phyloP scores from a whole-genome alignment of 208 protist genomes.

The Trypanosoma melophagium region DNA sequence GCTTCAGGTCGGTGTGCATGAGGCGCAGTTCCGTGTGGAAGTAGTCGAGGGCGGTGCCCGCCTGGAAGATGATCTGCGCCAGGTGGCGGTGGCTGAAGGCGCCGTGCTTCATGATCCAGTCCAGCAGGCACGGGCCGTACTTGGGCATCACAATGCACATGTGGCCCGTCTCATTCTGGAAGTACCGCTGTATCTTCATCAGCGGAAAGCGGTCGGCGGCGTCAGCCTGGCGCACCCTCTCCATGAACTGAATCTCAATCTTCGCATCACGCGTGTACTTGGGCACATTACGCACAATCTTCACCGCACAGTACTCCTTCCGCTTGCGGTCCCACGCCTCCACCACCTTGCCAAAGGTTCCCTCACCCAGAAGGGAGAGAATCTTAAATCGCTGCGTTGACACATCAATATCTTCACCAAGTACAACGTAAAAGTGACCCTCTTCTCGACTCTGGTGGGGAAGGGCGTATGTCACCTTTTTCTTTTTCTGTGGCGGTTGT shows the following conservation, averaged over 20 bases:
- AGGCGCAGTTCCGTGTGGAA: slow-evolving; percentile 79
- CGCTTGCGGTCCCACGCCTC: slow-evolving; percentile 88
- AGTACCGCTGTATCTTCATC: slow-evolving; percentile 83
- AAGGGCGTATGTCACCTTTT: slow-evolving; percentile 85
- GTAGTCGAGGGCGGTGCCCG: slow-evolving; percentile 68
- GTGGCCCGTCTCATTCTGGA: slow-evolving; percentile 76
- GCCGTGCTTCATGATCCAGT: slow-evolving; percentile 81
- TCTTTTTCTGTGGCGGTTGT: slow-evolving; percentile 43
- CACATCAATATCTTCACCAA: slow-evolving; percentile 88
- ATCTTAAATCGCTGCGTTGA: slow-evolving; percentile 88
- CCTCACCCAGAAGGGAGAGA: slow-evolving; percentile 84
- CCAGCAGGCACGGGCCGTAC: slow-evolving; percentile 69
- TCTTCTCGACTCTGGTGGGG: slow-evolving; percentile 87
- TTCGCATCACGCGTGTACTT: slow-evolving; percentile 88
- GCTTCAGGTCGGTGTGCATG: slow-evolving; percentile 91
- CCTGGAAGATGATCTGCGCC: slow-evolving; percentile 79
- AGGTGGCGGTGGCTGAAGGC: slow-evolving; percentile 70
- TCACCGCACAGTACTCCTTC: slow-evolving; percentile 86
- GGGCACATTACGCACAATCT: slow-evolving; percentile 82
- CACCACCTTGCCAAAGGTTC: slow-evolving; percentile 89
- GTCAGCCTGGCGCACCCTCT: slow-evolving; percentile 71
- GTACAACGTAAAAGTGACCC: slow-evolving; percentile 90
- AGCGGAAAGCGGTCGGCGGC: slow-evolving; percentile 64
- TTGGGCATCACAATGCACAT: slow-evolving; percentile 83
- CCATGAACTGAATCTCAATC: slow-evolving; percentile 89